Base-by-base conservation (phyloP, 2,329 filamentous ascomycete genomes). In the Penicillium sp. region DNA sequence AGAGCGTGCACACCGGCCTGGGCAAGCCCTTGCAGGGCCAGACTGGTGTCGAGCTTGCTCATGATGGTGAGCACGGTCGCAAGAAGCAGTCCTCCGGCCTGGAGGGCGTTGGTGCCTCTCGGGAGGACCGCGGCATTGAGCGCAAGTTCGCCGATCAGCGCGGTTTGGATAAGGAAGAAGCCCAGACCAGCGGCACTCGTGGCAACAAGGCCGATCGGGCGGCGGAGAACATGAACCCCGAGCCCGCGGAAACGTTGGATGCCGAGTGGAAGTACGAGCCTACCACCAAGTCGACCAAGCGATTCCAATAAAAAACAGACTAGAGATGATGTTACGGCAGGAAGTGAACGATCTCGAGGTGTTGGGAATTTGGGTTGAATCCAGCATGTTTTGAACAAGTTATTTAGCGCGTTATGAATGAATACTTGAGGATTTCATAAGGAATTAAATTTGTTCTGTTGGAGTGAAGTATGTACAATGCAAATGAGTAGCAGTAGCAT, bases 21-120 rank as follows among this genome's bases (percentile, higher is more conserved):
- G 75, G 75, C 2, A 67, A 76, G 37, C 75, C 75, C 2, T 59
- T 65, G 7, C 59, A 63, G 32, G 74, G 71, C 14, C 65, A 76
- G 60, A 70, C 68, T 12, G 68, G 60, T 37, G 54, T 47, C 2
- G 74, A 78, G 56, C 40, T 72, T 7, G 57, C 50, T 6, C 70
- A 75, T 39, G 70, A 73, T 25, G 69, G 69, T 4, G 51, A 64
- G 33, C 54, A 61, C 29, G 57, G 59, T 9, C 55, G 66, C 5
- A 72, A 69, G 52, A 64, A 68, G 38, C 50, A 65, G 7, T 52
- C 63, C 1, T 47, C 57, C 1, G 70, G 72, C 2, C 48, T 71
- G 4, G 66, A 70, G 34, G 71, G 70, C 2, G 58, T 71, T 3
- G 69, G 70, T 1, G 60, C 60, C 16, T 53, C 34, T 15, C 34